A percentile compares a stretch with the other conserved stretches of the same genome.
Evolutionary conservation across 140 eudicot species (phyloP).

Genomic region (Flaveria floridana): DNA sequence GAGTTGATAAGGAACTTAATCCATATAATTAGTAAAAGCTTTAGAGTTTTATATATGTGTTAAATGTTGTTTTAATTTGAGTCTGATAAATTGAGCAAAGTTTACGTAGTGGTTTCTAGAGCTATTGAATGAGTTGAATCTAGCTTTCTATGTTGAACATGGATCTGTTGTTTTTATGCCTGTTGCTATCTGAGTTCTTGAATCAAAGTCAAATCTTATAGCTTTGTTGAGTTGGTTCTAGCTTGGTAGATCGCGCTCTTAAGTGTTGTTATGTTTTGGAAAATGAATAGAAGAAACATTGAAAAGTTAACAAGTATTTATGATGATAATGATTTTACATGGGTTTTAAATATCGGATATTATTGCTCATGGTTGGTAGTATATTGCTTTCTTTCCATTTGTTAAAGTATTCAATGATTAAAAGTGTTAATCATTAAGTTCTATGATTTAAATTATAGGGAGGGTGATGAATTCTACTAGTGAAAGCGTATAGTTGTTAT

Average conservation of each 20-base stretch:
- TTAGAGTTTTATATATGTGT: neutral
- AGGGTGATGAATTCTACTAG: constrained; percentile 8
- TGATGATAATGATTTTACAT: constrained; percentile 9
- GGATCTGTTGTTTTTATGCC: neutral
- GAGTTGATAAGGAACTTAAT: neutral
- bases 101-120: neutral
- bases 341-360: neutral
- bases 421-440: neutral
- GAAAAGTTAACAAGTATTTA: neutral
- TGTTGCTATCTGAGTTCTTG: neutral
- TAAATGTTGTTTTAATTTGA: neutral
- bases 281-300: neutral
- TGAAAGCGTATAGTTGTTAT: constrained; percentile 7
- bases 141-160: neutral
- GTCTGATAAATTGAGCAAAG: neutral
- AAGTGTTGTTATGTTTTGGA: neutral
- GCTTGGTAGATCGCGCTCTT: neutral
- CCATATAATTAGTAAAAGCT: neutral
- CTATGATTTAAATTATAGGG: constrained; percentile 13
- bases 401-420: neutral
- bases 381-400: neutral
- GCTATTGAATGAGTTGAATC: neutral
- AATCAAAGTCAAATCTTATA: neutral
- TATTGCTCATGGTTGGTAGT: neutral
- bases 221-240: constrained; percentile 2